Conservation (phyloP, 2,329 filamentous ascomycete species). For the Pseudogymnoascus sp. region DNA sequence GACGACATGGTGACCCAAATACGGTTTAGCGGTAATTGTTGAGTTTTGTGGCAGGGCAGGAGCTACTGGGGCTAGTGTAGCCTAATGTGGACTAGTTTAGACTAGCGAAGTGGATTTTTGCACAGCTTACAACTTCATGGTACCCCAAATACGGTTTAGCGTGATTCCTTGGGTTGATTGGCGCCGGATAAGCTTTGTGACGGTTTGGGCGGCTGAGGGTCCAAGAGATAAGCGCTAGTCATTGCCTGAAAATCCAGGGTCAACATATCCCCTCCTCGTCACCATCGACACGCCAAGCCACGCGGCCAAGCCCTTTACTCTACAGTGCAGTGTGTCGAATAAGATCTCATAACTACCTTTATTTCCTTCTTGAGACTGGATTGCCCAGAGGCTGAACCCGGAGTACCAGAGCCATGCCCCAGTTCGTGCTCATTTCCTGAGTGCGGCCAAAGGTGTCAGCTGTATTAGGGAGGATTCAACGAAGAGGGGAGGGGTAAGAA, state of each 20-base stretch:
- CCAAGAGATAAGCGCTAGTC: not conserved
- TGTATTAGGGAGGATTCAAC: not conserved
- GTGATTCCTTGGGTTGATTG: not conserved
- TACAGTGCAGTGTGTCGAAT: not conserved
- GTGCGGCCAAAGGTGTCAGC: not conserved
- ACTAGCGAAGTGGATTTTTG: not conserved
- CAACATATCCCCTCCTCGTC: not conserved
- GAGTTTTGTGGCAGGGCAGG: not conserved
- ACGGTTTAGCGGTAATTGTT: not conserved
- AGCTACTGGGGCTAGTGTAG: too few species aligned
- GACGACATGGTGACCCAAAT: not conserved
- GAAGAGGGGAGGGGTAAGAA: not conserved
- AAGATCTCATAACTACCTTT: not conserved
- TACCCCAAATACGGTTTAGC: constrained; percentile 14
- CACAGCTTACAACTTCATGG: constrained; percentile 11
- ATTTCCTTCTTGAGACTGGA: constrained; percentile 1
- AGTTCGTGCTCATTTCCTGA: not conserved
- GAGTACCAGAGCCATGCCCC: not conserved
- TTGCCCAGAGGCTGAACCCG: not conserved
- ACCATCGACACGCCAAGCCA: not conserved
- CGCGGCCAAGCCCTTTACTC: not conserved
- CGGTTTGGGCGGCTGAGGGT: not conserved
- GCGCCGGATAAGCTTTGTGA: not conserved
- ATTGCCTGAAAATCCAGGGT: not conserved
- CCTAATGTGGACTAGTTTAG: not conserved